These are phyloP conservation scores for Orobanche coerulescens DNA, from an alignment of 257 asterid species.

Conservation along the genomic window DNA sequence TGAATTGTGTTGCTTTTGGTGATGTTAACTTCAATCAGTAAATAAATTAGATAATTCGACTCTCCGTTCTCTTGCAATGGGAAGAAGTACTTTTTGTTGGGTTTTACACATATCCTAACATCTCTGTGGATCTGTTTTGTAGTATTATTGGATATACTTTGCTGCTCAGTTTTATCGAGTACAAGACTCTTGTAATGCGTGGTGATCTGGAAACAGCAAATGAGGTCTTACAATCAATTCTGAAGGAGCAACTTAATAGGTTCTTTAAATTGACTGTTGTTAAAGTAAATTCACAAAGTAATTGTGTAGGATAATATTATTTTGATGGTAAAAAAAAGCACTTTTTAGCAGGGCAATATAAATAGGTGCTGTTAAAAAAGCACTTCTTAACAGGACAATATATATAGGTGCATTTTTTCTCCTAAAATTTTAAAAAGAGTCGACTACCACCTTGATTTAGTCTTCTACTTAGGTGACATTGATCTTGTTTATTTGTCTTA, in stretches of 20 bases:
- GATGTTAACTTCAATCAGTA: too few species aligned
- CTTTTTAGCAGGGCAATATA: not conserved
- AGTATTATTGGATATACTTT: too few species aligned
- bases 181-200: constrained; percentile 97
- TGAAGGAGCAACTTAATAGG: constrained; percentile 88
- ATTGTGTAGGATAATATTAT: too few species aligned
- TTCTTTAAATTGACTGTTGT: constrained; percentile 9
- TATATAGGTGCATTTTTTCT: not conserved
- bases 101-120: too few species aligned
- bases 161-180: constrained; percentile 98
- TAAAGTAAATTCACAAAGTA: not conserved
- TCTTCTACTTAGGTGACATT: not conserved
- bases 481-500: not conserved
- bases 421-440: not conserved
- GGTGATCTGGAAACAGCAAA: constrained; percentile 88
- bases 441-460: not conserved
- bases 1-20: not conserved
- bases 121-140: too few species aligned
- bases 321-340: not conserved
- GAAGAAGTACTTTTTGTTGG: too few species aligned
- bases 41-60: too few species aligned
- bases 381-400: constrained; percentile 1
- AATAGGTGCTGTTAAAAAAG: constrained; percentile 9
- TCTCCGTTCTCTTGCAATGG: too few species aligned
- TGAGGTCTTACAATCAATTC: constrained; percentile 75